phyloP scores from a whole-genome alignment of 2,329 filamentous ascomycete species.

The Fonsecaea nubica region DNA sequence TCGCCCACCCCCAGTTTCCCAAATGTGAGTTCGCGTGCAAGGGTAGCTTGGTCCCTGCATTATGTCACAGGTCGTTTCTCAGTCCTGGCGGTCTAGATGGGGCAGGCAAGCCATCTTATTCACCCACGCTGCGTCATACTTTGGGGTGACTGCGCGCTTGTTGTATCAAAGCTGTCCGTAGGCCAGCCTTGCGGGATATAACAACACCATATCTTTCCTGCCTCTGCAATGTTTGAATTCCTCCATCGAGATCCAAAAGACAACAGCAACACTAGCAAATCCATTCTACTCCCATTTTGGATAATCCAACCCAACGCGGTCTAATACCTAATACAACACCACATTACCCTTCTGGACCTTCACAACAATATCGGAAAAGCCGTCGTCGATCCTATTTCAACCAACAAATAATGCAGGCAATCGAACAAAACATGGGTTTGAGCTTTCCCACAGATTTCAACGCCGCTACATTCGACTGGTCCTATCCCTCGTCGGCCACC shows the following conservation, averaged over 20 bases:
- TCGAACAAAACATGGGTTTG: conserved; percentile 7
- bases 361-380: not conserved
- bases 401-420: conserved; percentile 3
- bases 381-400: not conserved
- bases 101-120: not conserved
- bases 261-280: not conserved
- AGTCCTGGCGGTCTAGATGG: not conserved
- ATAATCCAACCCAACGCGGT: not conserved
- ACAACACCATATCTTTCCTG: not conserved
- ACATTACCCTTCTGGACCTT: not conserved
- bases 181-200: conserved; percentile 3
- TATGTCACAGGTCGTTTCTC: not conserved
- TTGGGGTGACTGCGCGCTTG: not conserved
- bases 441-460: conserved; percentile 1
- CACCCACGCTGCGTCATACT: not conserved
- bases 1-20: not conserved
- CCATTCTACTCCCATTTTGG: not conserved
- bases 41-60: not conserved
- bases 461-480: conserved; percentile 10
- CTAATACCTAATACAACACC: not conserved
- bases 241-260: not conserved
- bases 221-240: not conserved
- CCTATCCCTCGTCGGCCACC: conserved; percentile 6
- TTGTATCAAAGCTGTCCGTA: too few relatives aligned
- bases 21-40: not conserved